A percentile compares a stretch with the other conserved stretches of the same genome.
These are phyloP conservation scores for Abrus precatorius DNA, from an alignment of 306 rosid genomes.

Conservation along the genomic window DNA sequence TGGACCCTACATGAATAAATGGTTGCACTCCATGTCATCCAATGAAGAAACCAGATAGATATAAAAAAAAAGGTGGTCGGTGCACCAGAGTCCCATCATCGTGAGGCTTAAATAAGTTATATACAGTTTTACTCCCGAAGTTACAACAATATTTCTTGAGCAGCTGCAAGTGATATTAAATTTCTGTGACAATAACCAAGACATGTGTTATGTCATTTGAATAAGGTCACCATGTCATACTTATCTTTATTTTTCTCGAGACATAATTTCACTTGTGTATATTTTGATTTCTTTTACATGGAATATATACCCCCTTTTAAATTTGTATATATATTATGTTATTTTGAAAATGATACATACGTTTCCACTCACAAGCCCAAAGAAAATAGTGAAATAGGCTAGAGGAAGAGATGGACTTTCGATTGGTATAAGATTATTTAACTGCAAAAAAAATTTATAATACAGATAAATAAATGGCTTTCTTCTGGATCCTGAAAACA, in stretches of 20 bases:
- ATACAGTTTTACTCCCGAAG: constrained; percentile 41
- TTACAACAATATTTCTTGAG: constrained; percentile 53
- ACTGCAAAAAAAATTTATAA: background rate
- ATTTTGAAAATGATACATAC: background rate
- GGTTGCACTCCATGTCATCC: background rate
- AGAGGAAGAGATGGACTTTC: background rate
- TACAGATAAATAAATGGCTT: background rate
- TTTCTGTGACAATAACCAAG: constrained; percentile 72
- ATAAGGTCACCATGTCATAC: background rate
- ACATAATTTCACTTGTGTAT: background rate
- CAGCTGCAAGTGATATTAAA: constrained; percentile 64
- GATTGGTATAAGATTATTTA: background rate
- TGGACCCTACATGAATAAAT: background rate
- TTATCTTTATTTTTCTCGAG: background rate
- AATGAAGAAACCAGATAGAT: background rate
- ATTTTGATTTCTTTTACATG: background rate
- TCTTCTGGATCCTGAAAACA: background rate
- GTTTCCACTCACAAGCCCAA: background rate
- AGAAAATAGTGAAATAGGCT: background rate
- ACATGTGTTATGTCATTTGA: constrained; percentile 49
- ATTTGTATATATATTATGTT: background rate
- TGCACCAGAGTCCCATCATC: background rate
- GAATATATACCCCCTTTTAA: background rate
- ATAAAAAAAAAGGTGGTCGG: background rate
- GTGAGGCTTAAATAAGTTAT: background rate